Evolutionary conservation across 2,329 filamentous ascomycete genomes (phyloP).

Genomic region (Elsinoe arachidis): DNA sequence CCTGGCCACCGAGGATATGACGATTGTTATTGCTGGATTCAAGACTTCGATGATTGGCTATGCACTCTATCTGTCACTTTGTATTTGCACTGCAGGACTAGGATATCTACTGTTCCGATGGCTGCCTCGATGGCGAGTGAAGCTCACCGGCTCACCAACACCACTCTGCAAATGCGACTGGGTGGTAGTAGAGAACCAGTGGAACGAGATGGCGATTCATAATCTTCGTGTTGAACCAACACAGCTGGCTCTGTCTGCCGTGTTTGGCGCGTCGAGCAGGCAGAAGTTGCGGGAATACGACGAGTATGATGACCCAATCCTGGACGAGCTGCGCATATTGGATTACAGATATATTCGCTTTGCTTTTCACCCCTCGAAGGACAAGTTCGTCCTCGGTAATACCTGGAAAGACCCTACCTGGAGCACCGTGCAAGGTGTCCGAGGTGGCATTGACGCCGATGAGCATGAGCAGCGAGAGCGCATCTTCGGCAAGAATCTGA

Average conservation of each 20-base stretch:
- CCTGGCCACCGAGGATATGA: constrained; percentile 86
- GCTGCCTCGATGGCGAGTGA: constrained; percentile 80
- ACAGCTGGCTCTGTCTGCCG: constrained; percentile 54
- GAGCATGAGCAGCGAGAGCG: constrained; percentile 74
- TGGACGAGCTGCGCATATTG: constrained; percentile 65
- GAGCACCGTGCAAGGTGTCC: constrained; percentile 67
- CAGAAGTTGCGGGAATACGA: constrained; percentile 56
- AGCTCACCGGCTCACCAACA: constrained; percentile 59
- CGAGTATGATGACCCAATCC: constrained; percentile 64
- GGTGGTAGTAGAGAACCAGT: constrained; percentile 96
- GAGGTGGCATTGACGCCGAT: constrained; percentile 75
- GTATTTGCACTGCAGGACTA: constrained; percentile 62
- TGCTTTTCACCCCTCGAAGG: constrained; percentile 78
- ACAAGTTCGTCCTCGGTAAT: constrained; percentile 77
- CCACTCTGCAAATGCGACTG: constrained; percentile 71
- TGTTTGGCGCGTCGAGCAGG: constrained; percentile 59
- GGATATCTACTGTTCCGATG: constrained; percentile 81
- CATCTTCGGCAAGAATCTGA: constrained; percentile 83
- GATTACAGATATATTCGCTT: constrained; percentile 94
- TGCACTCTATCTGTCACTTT: constrained; percentile 60
- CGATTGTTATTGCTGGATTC: constrained; percentile 88
- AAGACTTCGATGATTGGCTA: constrained; percentile 65
- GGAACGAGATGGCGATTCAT: constrained; percentile 82
- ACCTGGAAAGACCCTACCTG: constrained; percentile 93
- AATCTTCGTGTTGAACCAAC: constrained; percentile 53